A percentile compares a stretch with the other conserved stretches of the same genome.
Evolutionary conservation across 1,284 basidiomycete genomes (phyloP).

Genomic region (Earliella scabrosa): DNA sequence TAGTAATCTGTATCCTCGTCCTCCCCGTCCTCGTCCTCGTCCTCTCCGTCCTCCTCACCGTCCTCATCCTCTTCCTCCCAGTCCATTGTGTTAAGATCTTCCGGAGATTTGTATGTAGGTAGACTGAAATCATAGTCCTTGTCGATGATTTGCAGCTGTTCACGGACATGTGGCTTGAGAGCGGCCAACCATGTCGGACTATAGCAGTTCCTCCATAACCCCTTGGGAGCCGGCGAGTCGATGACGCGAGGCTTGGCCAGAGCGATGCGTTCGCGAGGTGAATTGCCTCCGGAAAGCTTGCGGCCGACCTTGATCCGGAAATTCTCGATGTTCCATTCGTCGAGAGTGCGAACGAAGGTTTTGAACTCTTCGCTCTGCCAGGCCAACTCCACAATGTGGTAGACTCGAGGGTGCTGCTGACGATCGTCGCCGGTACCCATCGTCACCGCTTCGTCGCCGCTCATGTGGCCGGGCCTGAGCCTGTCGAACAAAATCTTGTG

Average conservation of each 20-base stretch:
- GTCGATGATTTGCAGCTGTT: conserved; percentile 1
- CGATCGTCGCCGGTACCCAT: not conserved
- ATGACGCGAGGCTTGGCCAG: not conserved
- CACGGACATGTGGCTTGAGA: not conserved
- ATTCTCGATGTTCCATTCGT: not conserved
- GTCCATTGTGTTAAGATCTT: not conserved
- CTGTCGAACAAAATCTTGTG: not conserved
- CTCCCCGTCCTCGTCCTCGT: too few relatives aligned
- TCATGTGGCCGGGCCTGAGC: conserved; percentile 7
- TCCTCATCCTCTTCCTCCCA: not conserved
- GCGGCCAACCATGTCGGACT: not conserved
- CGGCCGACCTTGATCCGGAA: not conserved
- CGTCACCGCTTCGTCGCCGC: not conserved
- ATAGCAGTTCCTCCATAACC: conserved; percentile 11
- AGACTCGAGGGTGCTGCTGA: not conserved
- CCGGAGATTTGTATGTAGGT: not conserved
- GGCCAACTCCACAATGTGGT: conserved; percentile 1
- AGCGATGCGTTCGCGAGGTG: not conserved
- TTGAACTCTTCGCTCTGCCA: conserved; percentile 9
- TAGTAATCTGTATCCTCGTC: not conserved
- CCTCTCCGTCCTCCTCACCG: not conserved
- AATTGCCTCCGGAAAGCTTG: not conserved
- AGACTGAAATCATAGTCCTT: conserved; percentile 7
- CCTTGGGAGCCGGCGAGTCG: not conserved
- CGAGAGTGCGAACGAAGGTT: conserved; percentile 3